phyloP scores from a whole-genome alignment of 75 land plant genomes.

The Sequoiadendron giganteum region DNA sequence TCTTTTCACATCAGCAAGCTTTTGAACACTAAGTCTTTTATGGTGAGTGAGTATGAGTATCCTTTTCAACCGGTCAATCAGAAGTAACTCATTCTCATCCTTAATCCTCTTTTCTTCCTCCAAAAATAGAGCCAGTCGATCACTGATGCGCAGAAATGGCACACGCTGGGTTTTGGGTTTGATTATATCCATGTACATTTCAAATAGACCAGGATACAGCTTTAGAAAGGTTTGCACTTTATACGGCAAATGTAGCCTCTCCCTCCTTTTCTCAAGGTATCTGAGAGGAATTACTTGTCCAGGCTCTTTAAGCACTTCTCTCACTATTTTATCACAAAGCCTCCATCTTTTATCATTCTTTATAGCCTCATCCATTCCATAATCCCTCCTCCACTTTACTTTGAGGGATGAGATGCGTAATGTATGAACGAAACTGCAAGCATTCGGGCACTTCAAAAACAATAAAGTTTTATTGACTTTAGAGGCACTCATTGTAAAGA shows the following conservation, averaged over 20 bases:
- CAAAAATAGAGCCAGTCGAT: slow-evolving; percentile 22
- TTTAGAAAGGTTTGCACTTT: slow-evolving; percentile 32
- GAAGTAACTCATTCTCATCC: slow-evolving; percentile 31
- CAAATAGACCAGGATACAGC: slow-evolving; percentile 52
- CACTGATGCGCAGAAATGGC: slow-evolving; percentile 34
- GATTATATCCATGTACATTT: slow-evolving; percentile 38
- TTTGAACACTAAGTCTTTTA: slow-evolving; percentile 40
- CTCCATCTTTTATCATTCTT: slow-evolving; percentile 43
- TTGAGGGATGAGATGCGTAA: slow-evolving; percentile 44
- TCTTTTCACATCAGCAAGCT: slow-evolving; percentile 54
- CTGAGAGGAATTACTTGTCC: slow-evolving; percentile 49
- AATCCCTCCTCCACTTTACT: slow-evolving; percentile 61
- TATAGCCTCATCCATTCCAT: slow-evolving; percentile 51
- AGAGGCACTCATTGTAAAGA: neutral
- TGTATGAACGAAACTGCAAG: neutral
- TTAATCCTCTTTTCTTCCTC: slow-evolving; percentile 31
- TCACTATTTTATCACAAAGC: slow-evolving; percentile 52
- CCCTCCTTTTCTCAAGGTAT: slow-evolving; percentile 61
- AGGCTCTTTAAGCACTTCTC: slow-evolving; percentile 51
- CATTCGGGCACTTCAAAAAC: neutral
- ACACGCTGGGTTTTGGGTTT: slow-evolving; percentile 40
- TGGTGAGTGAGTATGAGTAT: slow-evolving; percentile 68
- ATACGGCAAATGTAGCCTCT: slow-evolving; percentile 36
- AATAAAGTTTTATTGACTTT: neutral
- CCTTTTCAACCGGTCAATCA: slow-evolving; percentile 48